Conservation (phyloP, 2,329 filamentous ascomycete species). For the Epichloe elymi region DNA sequence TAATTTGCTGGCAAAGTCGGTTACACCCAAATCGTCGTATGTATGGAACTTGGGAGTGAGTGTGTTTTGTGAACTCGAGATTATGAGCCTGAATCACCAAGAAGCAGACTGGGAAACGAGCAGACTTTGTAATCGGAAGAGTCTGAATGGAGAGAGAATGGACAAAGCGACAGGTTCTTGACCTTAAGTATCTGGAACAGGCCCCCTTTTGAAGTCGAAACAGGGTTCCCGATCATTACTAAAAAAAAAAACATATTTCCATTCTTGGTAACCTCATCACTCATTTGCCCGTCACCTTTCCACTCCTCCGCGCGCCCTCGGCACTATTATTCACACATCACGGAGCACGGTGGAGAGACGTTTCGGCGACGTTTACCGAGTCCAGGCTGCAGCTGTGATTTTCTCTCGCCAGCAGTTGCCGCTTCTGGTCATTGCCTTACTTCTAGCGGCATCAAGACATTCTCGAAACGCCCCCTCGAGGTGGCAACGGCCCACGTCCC, state of each 20-base stretch:
- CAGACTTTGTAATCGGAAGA: not conserved
- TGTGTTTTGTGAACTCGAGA: too few species aligned
- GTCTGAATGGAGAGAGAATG: not conserved
- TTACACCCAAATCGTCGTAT: too few species aligned
- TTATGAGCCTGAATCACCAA: too few species aligned
- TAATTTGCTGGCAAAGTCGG: not conserved
- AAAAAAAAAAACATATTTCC: not conserved
- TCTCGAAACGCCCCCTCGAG: not conserved
- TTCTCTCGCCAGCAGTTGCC: slow-evolving; percentile 2
- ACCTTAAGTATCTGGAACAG: not conserved
- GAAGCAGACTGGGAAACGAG: not conserved
- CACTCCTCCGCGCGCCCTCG: not conserved
- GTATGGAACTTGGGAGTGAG: too few species aligned
- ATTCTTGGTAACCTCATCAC: not conserved
- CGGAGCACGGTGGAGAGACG: slow-evolving; percentile 1
- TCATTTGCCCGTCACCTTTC: not conserved
- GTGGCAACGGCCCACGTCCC: not conserved
- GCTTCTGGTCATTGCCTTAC: not conserved
- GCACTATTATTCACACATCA: not conserved
- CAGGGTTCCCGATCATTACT: not conserved
- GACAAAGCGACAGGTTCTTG: not conserved
- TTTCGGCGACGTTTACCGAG: slow-evolving; percentile 4
- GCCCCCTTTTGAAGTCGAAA: not conserved
- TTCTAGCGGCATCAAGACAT: not conserved
- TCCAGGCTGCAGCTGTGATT: not conserved